These are phyloP conservation scores for Ceraceosorus bombacis DNA, from an alignment of 1,284 basidiomycete genomes.

Conservation along the genomic window DNA sequence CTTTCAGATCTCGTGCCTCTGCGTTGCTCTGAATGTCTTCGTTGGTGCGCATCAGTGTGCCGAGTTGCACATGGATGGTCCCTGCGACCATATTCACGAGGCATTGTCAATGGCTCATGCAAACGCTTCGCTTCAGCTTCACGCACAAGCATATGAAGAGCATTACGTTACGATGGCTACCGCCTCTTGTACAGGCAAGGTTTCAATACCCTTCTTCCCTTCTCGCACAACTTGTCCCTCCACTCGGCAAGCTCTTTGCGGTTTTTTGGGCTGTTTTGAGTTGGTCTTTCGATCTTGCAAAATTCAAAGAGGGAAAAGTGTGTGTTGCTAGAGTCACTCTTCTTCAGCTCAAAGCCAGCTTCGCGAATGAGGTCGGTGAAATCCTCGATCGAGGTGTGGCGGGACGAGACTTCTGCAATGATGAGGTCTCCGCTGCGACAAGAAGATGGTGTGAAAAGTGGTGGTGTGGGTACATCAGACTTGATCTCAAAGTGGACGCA, in stretches of 20 bases:
- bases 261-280: slow-evolving; percentile 3
- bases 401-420: slow-evolving; percentile 76
- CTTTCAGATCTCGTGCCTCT: no score
- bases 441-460: slow-evolving; percentile 2
- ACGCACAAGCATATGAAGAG: no score
- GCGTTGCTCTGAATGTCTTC: no score
- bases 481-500: slow-evolving; percentile 1
- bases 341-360: slow-evolving; percentile 63
- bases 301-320: slow-evolving; percentile 39
- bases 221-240: not conserved
- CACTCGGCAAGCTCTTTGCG: not conserved
- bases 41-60: no score
- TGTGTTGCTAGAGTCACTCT: slow-evolving; percentile 27
- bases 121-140: no score
- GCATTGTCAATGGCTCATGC: no score
- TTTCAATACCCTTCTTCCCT: slow-evolving; percentile 58
- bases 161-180: slow-evolving; percentile 46
- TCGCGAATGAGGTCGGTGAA: slow-evolving; percentile 66
- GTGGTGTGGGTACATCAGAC: slow-evolving; percentile 1
- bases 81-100: no score
- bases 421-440: slow-evolving; percentile 68
- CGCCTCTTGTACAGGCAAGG: slow-evolving; percentile 96
- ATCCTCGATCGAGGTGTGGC: slow-evolving; percentile 51
- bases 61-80: no score
- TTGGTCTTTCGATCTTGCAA: slow-evolving; percentile 13